phyloP scores from a whole-genome alignment of 192 early-diverging fungal genomes.

The Podila epigama region DNA sequence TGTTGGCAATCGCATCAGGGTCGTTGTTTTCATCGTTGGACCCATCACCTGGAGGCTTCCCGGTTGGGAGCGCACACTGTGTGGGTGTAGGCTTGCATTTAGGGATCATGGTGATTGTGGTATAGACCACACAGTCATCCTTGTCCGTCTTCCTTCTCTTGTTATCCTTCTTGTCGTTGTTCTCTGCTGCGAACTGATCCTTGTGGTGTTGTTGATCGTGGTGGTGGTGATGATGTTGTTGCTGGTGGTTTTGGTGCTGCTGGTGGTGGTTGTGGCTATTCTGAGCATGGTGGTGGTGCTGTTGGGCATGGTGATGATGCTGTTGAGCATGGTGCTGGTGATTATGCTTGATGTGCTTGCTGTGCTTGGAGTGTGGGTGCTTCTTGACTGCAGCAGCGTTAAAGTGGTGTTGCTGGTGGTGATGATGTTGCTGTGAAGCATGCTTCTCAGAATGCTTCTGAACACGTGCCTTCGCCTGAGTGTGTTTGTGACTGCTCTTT shows the following conservation, averaged over 20 bases:
- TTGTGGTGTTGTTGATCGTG: no score
- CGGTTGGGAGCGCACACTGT: background rate
- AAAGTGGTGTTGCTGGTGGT: conserved; percentile 1
- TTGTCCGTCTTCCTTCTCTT: background rate
- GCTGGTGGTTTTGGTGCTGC: no score
- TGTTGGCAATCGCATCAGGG: background rate
- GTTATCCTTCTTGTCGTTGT: background rate
- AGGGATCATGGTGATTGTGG: conserved; percentile 6
- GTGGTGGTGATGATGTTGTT: no score
- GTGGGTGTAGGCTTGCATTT: conserved; percentile 4
- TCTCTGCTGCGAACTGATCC: background rate
- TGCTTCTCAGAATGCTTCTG: no score
- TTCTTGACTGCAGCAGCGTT: conserved; percentile 4
- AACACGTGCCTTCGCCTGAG: background rate
- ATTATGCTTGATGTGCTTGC: background rate
- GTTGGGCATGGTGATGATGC: no score
- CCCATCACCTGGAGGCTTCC: background rate
- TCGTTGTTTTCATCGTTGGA: background rate
- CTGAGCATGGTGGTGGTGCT: background rate
- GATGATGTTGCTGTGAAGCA: no score
- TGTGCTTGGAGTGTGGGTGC: background rate
- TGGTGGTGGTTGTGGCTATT: background rate
- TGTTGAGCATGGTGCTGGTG: background rate
- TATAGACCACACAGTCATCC: conserved; percentile 8
- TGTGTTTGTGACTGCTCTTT: background rate